Percentiles rank a stretch among this genome's conserved stretches.
Evolutionary conservation across 495 filamentous ascomycete species (phyloP).

Genomic region (Xeromyces bisporus): DNA sequence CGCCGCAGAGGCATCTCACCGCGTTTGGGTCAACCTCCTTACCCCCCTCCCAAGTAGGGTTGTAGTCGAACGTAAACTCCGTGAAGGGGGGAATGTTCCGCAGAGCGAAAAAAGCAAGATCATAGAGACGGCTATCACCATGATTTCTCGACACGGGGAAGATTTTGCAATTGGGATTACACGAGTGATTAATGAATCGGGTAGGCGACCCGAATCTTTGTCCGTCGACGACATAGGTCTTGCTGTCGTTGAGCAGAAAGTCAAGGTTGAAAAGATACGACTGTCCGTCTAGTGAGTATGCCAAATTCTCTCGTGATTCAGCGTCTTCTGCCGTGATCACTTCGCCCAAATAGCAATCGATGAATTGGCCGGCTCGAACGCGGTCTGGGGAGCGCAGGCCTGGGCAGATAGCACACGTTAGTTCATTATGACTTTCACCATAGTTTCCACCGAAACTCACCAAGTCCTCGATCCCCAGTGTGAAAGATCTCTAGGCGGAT

Average conservation of each 20-base stretch:
- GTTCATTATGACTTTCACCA: background rate
- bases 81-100: conserved; percentile 47
- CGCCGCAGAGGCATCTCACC: conserved; percentile 51
- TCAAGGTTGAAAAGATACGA: conserved; percentile 78
- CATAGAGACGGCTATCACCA: conserved; percentile 58
- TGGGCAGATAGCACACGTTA: conserved; percentile 11
- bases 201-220: conserved; percentile 38
- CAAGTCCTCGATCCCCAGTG: conserved; percentile 64
- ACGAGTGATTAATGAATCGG: conserved; percentile 52
- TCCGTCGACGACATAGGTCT: conserved; percentile 41
- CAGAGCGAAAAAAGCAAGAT: conserved; percentile 73
- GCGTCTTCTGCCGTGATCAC: conserved; percentile 60
- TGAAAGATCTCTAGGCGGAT: conserved; percentile 70
- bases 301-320: conserved; percentile 39
- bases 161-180: conserved; percentile 59
- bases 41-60: conserved; percentile 37
- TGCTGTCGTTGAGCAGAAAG: conserved; percentile 41
- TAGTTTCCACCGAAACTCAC: conserved; percentile 28
- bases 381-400: conserved; percentile 51
- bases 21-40: conserved; percentile 34
- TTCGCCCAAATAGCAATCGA: conserved; percentile 81
- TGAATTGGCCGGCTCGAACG: conserved; percentile 64
- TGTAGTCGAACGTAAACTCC: conserved; percentile 82
- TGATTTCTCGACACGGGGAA: conserved; percentile 70
- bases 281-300: conserved; percentile 17